Evolutionary conservation across 2,329 filamentous ascomycete species (phyloP), one percentile per base, ranked within the genome.

Genomic region (Thelonectria rubi): DNA sequence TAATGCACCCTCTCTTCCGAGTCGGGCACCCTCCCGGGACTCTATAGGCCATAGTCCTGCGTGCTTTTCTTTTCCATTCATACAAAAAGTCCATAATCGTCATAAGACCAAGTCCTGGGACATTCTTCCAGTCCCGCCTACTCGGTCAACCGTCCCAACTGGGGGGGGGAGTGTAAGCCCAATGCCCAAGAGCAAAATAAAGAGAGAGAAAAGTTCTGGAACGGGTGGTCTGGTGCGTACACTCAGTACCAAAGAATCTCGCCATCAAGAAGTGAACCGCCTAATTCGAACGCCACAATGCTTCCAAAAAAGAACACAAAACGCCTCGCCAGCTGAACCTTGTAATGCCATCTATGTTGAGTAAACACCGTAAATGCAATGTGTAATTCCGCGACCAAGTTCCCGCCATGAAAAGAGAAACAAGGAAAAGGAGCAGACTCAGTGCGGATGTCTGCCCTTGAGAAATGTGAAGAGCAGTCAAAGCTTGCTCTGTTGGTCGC

Each of bases 161-260:
- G 39, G 18, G 65, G 2, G 26, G 34, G 12, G 60, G 68, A 60
- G 69, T 68, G 66, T 62, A 68, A 14, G 62, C 55, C 68, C 47
- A 39, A 65, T 58, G 47, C 49, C 48, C 47, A 60, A 68, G 47
- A 39, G 47, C n/a, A 47, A 37, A 6, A 37, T 15, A 37, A 15
- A 37, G 26, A 34, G 32, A 34, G 52, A 37, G 24, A 39, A 58
- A 47, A 46, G 47, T 53, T 64, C 51, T 45, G 17, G 34, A 45
- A 47, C 12, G 20, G 48, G 55, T 37, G 64, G 63, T 61, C 61
- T 54, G 66, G 66, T 72, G 65, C 67, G 66, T 69, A 70, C 70
- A 73, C 66, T 26, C 65, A 68, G 63, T 58, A 64, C 65, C 60
- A 69, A 30, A 69, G 42, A 63, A 58, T 65, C 64, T 69, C 59